Evolutionary conservation across 2,329 filamentous ascomycete genomes (phyloP), one percentile per base, ranked within the genome.

Genomic region (Aspergillus latus): DNA sequence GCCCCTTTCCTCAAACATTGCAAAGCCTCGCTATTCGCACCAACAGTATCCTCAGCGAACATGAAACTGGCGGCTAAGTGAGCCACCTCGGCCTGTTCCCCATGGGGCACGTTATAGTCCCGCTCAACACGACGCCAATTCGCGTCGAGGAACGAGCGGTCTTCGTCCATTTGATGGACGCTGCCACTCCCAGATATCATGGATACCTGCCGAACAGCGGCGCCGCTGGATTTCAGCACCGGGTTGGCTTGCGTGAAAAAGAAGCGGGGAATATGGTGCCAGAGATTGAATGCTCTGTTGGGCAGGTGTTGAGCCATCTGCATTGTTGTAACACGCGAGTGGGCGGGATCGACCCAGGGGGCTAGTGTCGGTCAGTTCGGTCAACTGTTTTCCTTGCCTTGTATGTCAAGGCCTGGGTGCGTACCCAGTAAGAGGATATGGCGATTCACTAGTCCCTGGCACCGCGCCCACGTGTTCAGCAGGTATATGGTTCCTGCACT

Each of bases 401-500:
- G 21, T 34, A 5, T 8, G 16, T 9, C 3, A 44, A 43, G 21
- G 8, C n/a, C 5, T 8, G 7, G 32, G 34, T 39, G 15, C 13
- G 11, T 62, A 66, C 62, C 63, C 49, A 65, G 5, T 1, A 65
- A 51, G 5, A 56, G 15, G 2, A 64, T 16, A 2, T 34, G 29
- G 5, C 57, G 56, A 13, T 57, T 49, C 0, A 65, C 16, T 32
- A 49, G 0, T 0, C 61, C 56, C 2, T 58, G 57, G 44, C 63
- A 66, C 2, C 54, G 16, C 1, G 51, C 44, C 34, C 52, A 62
- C 4, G 76, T 73, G 52, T 80, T 80, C 26, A 80, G 63, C 3
- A 71, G 59, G 56, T 76, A 80, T 1, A 78, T 66, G 0, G 75
- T 75, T 2, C 78, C 78, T 0, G 73, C 71, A 26, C 69, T 74